These are phyloP conservation scores for Elsinoe arachidis DNA, from an alignment of 2,329 filamentous ascomycete species.

Conservation along the genomic window DNA sequence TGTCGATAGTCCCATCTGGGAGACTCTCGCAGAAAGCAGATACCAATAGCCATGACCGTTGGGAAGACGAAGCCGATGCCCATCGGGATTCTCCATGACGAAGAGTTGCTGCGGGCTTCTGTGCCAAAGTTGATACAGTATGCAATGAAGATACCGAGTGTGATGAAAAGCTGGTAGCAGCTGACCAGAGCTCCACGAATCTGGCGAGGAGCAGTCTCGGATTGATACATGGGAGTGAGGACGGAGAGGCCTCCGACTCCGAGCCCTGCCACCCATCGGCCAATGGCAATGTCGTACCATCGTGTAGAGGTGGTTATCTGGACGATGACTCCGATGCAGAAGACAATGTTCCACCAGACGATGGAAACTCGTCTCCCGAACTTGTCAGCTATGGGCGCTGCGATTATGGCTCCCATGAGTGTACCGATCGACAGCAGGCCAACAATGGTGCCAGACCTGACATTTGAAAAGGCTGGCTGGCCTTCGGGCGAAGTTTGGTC, in stretches of 20 bases:
- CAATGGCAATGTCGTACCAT: constrained; percentile 59
- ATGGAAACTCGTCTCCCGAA: constrained; percentile 56
- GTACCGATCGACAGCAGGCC: constrained; percentile 52
- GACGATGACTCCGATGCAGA: constrained; percentile 55
- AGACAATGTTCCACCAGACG: constrained; percentile 53
- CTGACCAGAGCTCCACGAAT: constrained; percentile 24
- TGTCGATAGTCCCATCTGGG: constrained; percentile 52
- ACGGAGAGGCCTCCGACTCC: constrained; percentile 58
- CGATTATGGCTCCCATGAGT: constrained; percentile 48
- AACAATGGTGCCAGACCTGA: constrained; percentile 54
- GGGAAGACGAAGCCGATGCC: constrained; percentile 51
- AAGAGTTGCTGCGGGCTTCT: constrained; percentile 37
- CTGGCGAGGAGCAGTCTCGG: constrained; percentile 18
- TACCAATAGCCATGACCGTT: constrained; percentile 44
- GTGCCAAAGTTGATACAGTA: constrained; percentile 53
- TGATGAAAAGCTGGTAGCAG: constrained; percentile 62
- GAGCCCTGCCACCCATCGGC: constrained; percentile 56
- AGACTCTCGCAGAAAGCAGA: constrained; percentile 48
- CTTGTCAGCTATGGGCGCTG: constrained; percentile 53
- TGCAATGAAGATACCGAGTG: constrained; percentile 53
- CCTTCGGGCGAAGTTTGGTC: constrained; percentile 30
- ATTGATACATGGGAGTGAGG: constrained; percentile 60
- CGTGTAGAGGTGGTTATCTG: constrained; percentile 50
- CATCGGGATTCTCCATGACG: constrained; percentile 57
- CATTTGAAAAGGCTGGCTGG: constrained; percentile 45